These are phyloP conservation scores for Neopestalotiopsis rosae DNA, from an alignment of 2,329 filamentous ascomycete species.

Conservation along the genomic window DNA sequence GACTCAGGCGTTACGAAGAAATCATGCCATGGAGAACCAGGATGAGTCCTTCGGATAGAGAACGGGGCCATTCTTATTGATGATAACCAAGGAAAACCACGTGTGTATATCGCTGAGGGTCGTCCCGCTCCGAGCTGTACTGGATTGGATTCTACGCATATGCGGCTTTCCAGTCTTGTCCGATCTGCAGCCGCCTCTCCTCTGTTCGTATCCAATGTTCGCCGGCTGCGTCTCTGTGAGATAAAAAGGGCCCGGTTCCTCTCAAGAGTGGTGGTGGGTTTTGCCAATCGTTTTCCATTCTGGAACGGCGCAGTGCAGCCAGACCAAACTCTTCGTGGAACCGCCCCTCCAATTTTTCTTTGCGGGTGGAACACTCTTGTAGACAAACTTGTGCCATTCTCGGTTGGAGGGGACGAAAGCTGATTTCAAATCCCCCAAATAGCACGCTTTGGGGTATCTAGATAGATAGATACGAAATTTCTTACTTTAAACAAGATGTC, in stretches of 20 bases:
- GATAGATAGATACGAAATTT: not conserved
- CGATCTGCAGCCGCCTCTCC: not conserved
- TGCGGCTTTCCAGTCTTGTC: not conserved
- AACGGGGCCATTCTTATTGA: not conserved
- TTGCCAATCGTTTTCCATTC: not conserved
- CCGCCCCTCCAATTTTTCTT: not conserved
- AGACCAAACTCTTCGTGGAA: not conserved
- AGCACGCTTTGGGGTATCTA: not conserved
- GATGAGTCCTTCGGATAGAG: not conserved
- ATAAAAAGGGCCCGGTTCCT: not conserved
- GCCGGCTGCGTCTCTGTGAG: not conserved
- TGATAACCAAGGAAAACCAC: not conserved
- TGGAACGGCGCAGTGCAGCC: not conserved
- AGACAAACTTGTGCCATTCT: not conserved
- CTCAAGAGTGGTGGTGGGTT: not conserved
- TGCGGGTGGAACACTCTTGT: conserved; percentile 1
- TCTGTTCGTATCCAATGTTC: not conserved
- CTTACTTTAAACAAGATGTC: not conserved
- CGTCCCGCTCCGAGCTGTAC: not conserved
- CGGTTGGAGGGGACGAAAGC: not conserved
- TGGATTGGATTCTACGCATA: not conserved
- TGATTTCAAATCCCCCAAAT: not conserved
- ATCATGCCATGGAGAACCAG: not conserved
- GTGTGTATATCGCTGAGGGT: not conserved
- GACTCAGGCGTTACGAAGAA: not conserved